phyloP scores from a whole-genome alignment of 1,284 basidiomycete species.

The Trametes versicolor region DNA sequence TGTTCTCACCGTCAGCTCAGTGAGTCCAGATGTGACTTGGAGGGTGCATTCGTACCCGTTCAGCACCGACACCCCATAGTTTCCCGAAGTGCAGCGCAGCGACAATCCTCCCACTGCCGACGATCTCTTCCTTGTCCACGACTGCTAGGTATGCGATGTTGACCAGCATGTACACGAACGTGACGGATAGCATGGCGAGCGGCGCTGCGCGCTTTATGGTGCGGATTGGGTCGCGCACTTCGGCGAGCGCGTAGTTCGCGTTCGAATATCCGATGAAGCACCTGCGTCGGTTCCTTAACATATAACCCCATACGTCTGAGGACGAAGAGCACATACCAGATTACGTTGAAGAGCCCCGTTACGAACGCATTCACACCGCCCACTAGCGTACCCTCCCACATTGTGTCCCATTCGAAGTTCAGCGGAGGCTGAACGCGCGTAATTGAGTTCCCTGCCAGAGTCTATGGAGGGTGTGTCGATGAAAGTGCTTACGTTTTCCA shows the following conservation, averaged over 20 bases:
- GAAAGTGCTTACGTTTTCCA: slow-evolving; percentile 51
- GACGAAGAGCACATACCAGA: slow-evolving; percentile 55
- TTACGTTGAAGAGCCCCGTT: slow-evolving; percentile 71
- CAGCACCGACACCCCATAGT: slow-evolving; percentile 66
- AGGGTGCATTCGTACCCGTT: slow-evolving; percentile 52
- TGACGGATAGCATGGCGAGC: slow-evolving; percentile 64
- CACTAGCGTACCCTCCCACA: slow-evolving; percentile 63
- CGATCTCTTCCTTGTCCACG: slow-evolving; percentile 71
- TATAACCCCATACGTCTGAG: background rate
- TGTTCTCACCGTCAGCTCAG: slow-evolving; percentile 37
- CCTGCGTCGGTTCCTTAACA: slow-evolving; percentile 49
- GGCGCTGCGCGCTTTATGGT: slow-evolving; percentile 76
- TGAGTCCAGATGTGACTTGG: background rate
- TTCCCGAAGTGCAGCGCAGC: slow-evolving; percentile 77
- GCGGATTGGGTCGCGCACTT: slow-evolving; percentile 69
- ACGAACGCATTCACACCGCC: slow-evolving; percentile 64
- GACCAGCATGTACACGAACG: slow-evolving; percentile 65
- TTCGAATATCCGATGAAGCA: slow-evolving; percentile 76
- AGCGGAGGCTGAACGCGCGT: slow-evolving; percentile 45
- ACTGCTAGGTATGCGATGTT: slow-evolving; percentile 78
- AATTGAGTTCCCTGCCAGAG: background rate
- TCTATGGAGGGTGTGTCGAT: slow-evolving; percentile 20
- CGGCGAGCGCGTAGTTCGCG: slow-evolving; percentile 77
- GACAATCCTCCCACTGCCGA: slow-evolving; percentile 66
- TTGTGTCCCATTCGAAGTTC: slow-evolving; percentile 61